A percentile compares a stretch with the other conserved stretches of the same genome.
phyloP scores from a whole-genome alignment of 768 basidiomycete genomes.

The Boletellus ananas region DNA sequence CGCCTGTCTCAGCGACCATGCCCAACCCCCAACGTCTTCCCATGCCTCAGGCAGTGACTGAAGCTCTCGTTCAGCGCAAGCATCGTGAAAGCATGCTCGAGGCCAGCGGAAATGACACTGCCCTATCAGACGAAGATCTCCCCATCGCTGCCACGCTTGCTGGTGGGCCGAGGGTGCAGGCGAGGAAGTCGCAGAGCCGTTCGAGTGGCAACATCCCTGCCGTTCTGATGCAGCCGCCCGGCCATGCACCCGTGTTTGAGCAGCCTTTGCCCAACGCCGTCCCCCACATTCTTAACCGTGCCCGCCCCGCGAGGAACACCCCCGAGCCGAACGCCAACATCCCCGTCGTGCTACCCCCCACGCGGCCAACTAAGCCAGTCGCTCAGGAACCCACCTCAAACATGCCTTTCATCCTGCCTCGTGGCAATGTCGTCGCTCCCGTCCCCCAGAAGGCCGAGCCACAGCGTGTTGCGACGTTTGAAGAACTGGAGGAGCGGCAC shows the following conservation, averaged over 20 bases:
- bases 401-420: conserved; percentile 44
- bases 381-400: conserved; percentile 32
- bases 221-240: conserved; percentile 28
- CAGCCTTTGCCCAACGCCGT: conserved; percentile 15
- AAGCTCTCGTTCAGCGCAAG: conserved; percentile 70
- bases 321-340: conserved; percentile 26
- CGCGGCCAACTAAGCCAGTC: conserved; percentile 33
- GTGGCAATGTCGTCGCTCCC: conserved; percentile 37
- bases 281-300: conserved; percentile 24
- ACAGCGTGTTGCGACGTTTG: conserved; percentile 70
- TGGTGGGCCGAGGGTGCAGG: conserved; percentile 4
- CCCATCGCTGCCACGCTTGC: conserved; percentile 28
- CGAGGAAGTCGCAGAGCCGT: conserved; percentile 20
- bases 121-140: conserved; percentile 34
- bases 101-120: conserved; percentile 29
- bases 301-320: conserved; percentile 15
- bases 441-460: conserved; percentile 47
- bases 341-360: conserved; percentile 31
- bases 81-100: conserved; percentile 67
- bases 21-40: conserved; percentile 41
- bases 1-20: conserved; percentile 37
- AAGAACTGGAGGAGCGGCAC: conserved; percentile 84
- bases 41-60: conserved; percentile 68
- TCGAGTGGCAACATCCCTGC: conserved; percentile 23
- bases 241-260: conserved; percentile 28